Percentiles rank a stretch among this genome's conserved stretches.
Evolutionary conservation across 441 rosid species (phyloP).

Genomic region (Biscutella laevigata): DNA sequence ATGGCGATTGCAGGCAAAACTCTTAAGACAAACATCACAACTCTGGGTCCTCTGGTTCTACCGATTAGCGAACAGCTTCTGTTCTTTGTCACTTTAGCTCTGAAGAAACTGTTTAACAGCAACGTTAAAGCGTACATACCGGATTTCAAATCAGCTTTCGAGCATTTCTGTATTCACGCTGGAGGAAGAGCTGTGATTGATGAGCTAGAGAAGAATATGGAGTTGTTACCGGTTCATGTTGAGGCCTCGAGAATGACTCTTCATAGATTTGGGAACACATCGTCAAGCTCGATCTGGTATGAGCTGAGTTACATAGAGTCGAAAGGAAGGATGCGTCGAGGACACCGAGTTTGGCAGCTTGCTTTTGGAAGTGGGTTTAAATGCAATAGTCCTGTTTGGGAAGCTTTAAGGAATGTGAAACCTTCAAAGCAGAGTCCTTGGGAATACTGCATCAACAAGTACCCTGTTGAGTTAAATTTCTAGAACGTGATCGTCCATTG

Average conservation of each 20-base stretch:
- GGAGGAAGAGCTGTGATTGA: conserved; percentile 74
- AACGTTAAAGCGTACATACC: conserved; percentile 56
- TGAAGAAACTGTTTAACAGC: conserved; percentile 44
- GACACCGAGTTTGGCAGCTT: conserved; percentile 59
- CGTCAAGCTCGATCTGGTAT: conserved; percentile 79
- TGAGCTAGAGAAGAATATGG: conserved; percentile 69
- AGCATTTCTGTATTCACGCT: conserved; percentile 71
- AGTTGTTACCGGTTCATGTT: conserved; percentile 49
- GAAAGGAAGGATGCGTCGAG: conserved; percentile 49
- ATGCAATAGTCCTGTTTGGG: conserved; percentile 69
- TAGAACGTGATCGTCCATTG: conserved; percentile 3
- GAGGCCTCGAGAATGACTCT: conserved; percentile 78
- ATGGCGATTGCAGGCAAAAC: conserved; percentile 76
- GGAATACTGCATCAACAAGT: conserved; percentile 54
- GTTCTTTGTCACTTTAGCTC: conserved; percentile 48
- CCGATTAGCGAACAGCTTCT: conserved; percentile 68
- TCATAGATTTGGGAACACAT: conserved; percentile 65
- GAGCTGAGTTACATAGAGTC: conserved; percentile 56
- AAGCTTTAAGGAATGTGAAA: conserved; percentile 49
- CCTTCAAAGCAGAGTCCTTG: conserved; percentile 46
- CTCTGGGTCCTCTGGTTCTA: conserved; percentile 57
- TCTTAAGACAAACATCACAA: conserved; percentile 58
- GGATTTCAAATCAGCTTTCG: conserved; percentile 65
- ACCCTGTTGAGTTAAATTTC: conserved; percentile 30
- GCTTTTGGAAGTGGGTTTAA: conserved; percentile 74